These are phyloP conservation scores for Suillus occidentalis DNA, from an alignment of 768 basidiomycete species.

Conservation along the genomic window DNA sequence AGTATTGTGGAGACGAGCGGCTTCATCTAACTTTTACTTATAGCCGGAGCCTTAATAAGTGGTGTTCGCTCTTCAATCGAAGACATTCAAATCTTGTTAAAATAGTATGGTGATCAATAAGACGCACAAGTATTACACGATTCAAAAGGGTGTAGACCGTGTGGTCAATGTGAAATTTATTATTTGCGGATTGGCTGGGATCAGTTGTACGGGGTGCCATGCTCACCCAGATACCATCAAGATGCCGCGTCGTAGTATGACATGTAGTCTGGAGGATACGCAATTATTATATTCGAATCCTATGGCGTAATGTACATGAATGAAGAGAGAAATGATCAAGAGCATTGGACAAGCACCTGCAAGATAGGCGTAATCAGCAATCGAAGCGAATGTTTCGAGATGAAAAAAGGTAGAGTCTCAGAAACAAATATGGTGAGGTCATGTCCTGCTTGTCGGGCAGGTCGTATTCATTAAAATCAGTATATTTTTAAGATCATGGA, in stretches of 20 bases:
- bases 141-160: no score
- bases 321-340: background rate
- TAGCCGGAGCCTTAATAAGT: background rate
- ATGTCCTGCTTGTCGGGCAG: slow-evolving; percentile 22
- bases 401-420: slow-evolving; percentile 8
- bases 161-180: background rate
- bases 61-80: no score
- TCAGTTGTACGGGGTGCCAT: no score
- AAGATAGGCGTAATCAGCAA: background rate
- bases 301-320: background rate
- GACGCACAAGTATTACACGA: no score
- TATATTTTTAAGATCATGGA: slow-evolving; percentile 27
- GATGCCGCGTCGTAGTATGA: background rate
- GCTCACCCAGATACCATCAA: background rate
- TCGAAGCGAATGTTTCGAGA: no score
- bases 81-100: no score
- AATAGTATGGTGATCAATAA: no score
- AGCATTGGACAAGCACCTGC: background rate
- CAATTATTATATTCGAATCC: background rate
- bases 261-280: background rate
- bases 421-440: slow-evolving; percentile 10
- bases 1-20: background rate
- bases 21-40: background rate
- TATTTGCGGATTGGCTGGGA: background rate
- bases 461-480: slow-evolving; percentile 35